Evolutionary conservation across 2,329 filamentous ascomycete genomes (phyloP), one percentile per base, ranked within the genome.

Genomic region (Seiridium unicorne): DNA sequence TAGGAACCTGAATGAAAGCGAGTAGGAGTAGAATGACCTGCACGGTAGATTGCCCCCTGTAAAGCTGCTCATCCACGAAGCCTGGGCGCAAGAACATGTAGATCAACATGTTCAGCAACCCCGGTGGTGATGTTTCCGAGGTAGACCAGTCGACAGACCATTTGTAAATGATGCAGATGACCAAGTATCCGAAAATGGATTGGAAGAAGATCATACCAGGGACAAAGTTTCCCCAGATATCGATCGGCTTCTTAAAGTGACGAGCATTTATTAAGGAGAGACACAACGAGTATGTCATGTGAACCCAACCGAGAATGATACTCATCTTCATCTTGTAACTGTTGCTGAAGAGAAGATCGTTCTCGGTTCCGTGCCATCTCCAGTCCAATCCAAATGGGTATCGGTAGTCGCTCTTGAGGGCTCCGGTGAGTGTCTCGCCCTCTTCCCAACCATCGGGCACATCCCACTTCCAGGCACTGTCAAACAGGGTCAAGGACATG

Each of bases 241-340:
- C 96, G 67, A 98, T 92, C 51, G 91, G 91, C 64, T 89, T 91
- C 81, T 93, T 94, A 84, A 98, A 99, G 77, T 97, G 92, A 60
- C 89, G 89, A 55, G 93, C 94, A 73, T 99, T 99, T 82, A 97
- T 86, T 71, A 91, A 95, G 32, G 95, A 89, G 72, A 96, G 89
- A 80, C 91, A 93, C 51, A 99, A 86, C 18, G 95, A 98, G 79
- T 97, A 99, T 3, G 95, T 99, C 95, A 99, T 99, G 80, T 97
- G 93, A 61, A 87, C 87, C 95, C 96, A 99, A 75, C 96, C 95
- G 65, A 99, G 85, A 66, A 99, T 86, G 73, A 99, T 97, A 81
- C 92, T 96, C 79, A 99, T 91, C 84, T 99, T 99, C 95, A 99
- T 99, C 88, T 99, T 99, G 85, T 95, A 96, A 77, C 91, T 96